Evolutionary conservation across 208 protist species (phyloP), one percentile per base, ranked within the genome.

Genomic region (Leptomonas seymouri): DNA sequence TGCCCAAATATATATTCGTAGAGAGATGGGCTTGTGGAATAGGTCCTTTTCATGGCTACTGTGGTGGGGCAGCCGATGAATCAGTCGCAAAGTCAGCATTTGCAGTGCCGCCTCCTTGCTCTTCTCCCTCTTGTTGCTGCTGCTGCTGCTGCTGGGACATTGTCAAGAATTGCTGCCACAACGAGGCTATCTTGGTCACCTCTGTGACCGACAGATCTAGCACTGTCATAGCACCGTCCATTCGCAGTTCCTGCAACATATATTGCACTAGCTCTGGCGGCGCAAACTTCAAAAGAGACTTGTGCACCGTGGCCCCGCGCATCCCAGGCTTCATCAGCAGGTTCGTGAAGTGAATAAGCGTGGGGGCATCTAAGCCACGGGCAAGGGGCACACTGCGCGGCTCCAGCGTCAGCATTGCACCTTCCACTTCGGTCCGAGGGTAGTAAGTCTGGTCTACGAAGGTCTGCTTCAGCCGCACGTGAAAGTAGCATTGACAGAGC

Each of bases 401-500:
- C 75, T 90, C 80, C 30, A 97, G 84, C 41, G 88, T 95, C 41
- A 97, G 49, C 78, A 95, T 66, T 8, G 85, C 84, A 0, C 92
- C 89, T 46, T 85, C 80, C 36, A 97, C 89, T 65, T 91, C 86
- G 2, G 92, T 95, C 18, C 80, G 82, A 18, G 92, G 92, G 74
- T 93, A 97, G 74, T 91, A 97, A 23, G 89, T 95, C 69, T 82
- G 78, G 60, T 94, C 89, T 34, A 74, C 70, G 65, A 97, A 94
- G 20, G 85, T 93, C 55, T 89, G 87, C 77, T 86, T 85, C 45
- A 95, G 42, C 18, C 80, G 72, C 9, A 91, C 74, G 62, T 91
- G 87, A 62, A 97, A 97, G 71, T 81, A 93, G 65, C 74, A 84
- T 80, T 97, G 93, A 27, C 65, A 82, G 45, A 94, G 63, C 7